A percentile compares a stretch with the other conserved stretches of the same genome.
phyloP scores from a whole-genome alignment of 257 asterid species.

The Nicotiana paniculata region DNA sequence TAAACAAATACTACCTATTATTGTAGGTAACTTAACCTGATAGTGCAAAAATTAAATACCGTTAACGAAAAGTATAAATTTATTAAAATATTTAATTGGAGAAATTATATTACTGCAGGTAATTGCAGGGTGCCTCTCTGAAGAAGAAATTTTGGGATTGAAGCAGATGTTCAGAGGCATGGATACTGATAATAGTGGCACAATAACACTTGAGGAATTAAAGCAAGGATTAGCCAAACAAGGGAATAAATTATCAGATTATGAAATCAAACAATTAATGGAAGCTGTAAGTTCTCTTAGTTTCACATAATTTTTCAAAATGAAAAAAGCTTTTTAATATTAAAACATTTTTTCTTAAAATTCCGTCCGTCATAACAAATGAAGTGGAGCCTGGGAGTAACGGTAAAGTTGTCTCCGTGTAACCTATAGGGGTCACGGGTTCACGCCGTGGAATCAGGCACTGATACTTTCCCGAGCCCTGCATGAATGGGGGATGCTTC shows the following conservation, averaged over 20 bases:
- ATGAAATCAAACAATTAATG: conserved; percentile 56
- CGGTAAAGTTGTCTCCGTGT: too few relatives aligned
- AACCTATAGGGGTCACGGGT: too few relatives aligned
- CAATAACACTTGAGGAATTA: conserved; percentile 61
- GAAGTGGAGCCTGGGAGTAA: neutral
- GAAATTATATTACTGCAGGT: conserved; percentile 22
- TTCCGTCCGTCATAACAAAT: neutral
- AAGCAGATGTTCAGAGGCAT: conserved; percentile 65
- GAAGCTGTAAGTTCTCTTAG: conserved; percentile 42
- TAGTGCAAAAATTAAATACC: neutral
- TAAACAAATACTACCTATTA: too few relatives aligned
- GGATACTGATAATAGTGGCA: conserved; percentile 59
- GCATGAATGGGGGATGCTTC: too few relatives aligned
- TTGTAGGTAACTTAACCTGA: neutral
- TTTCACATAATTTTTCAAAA: neutral
- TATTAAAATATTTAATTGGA: conserved; percentile 3
- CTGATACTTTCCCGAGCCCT: too few relatives aligned
- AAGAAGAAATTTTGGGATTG: conserved; percentile 62
- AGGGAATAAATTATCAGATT: conserved; percentile 55
- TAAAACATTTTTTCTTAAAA: neutral
- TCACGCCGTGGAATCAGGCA: too few relatives aligned
- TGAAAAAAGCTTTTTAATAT: neutral
- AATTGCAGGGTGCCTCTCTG: conserved; percentile 57
- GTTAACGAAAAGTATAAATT: neutral
- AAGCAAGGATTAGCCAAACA: conserved; percentile 56